Percentiles rank a stretch among this genome's conserved stretches.
Conservation (phyloP, 2,329 filamentous ascomycete species). For the Ceratocystis lukuohia region DNA sequence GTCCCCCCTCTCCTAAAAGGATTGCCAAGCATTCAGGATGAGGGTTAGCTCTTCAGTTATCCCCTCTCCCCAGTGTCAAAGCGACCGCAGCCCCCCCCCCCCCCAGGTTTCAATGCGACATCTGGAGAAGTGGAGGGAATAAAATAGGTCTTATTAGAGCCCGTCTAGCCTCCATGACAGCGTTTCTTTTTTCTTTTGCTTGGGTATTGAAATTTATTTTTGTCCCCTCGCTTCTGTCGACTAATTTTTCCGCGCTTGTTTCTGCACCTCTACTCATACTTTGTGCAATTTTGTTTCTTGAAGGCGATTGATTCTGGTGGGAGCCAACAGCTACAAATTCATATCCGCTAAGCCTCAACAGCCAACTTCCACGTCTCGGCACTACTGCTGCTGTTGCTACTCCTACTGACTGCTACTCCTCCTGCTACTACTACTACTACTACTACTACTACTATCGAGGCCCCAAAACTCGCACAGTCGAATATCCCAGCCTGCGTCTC, state of each 20-base stretch:
- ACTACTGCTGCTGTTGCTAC: no score
- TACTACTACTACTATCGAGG: no score
- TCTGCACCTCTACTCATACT: not conserved
- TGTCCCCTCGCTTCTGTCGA: not conserved
- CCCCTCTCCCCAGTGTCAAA: not conserved
- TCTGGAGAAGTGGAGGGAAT: not conserved
- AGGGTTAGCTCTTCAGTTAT: not conserved
- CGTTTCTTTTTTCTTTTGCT: not conserved
- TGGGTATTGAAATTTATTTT: slow-evolving; percentile 1
- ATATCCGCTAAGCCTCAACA: no score
- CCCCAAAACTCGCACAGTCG: not conserved
- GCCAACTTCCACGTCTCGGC: no score
- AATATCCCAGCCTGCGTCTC: not conserved
- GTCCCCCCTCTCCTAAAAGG: not conserved
- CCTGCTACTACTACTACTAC: no score
- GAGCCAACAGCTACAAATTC: not conserved
- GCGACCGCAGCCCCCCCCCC: not conserved
- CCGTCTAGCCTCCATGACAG: not conserved
- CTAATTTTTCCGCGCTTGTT: not conserved
- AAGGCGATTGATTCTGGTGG: not conserved
- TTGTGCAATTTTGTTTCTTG: not conserved
- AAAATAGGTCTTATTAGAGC: slow-evolving; percentile 1
- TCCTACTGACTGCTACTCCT: no score
- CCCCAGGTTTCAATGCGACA: not conserved
- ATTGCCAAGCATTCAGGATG: slow-evolving; percentile 5